Base-by-base conservation (phyloP, 352 stramenopile genomes). In the Phytophthora litchii region DNA sequence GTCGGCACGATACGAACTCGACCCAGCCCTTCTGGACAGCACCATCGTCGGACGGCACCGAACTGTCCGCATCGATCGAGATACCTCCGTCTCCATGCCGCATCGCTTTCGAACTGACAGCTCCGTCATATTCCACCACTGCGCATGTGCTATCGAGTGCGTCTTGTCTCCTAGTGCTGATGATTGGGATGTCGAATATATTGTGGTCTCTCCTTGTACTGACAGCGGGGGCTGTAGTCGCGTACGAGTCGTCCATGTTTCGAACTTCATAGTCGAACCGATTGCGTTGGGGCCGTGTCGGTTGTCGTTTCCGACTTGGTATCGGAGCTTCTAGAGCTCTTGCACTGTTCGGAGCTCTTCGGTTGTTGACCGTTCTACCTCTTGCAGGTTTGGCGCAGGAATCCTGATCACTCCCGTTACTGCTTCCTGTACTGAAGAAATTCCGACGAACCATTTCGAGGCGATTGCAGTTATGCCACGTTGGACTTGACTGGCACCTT, bases 41-140 rank as follows among this genome's bases (percentile, higher is more conserved):
- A 11, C 37, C 36, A 21, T 50, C 21, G 27, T 61, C 53, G 14
- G 49, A 61, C 36, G 58, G 41, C 17, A 54, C 35, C 3, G 64
- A 57, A 20, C 42, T 54, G 11, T 38, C 50, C 8, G 57, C 53
- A 13, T 58, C 54, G 31, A 65, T 38, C 2, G 64, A 65, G 23
- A 58, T 29, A 2, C 21, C 46, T 0, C 46, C 52, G 3, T 14
- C 27, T 13, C 21, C 46, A 21, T 54, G 14, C 23, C 49, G 42
- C 20, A 38, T 32, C 12, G 12, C 38, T 37, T 70, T 72, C 3
- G 32, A 36, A 16, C 47, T 69, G 40, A 61, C 42, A 17, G 64
- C 54, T 44, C 49, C 64, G 42, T 76, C 68, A 21, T 65, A 74
- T 45, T 74, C 63, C 4, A 64, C 54, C 14, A 76, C 52, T 20